Evolutionary conservation across 129 eudicot species (phyloP).

Genomic region (Oenanthe sinensis): DNA sequence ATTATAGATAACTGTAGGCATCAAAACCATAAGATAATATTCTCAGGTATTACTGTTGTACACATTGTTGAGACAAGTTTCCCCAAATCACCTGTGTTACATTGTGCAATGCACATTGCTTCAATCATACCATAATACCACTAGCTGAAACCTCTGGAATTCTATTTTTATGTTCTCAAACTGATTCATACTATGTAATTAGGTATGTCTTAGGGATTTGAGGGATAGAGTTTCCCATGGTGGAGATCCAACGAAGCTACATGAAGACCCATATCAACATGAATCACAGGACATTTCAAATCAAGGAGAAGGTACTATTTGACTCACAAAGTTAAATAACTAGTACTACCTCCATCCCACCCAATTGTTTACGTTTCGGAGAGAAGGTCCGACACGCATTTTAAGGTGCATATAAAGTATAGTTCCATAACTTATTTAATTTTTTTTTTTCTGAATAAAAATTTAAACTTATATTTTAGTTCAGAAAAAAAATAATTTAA

Average conservation of each 20-base stretch:
- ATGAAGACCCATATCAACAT: conserved; percentile 32
- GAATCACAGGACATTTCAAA: conserved; percentile 19
- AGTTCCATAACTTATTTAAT: too few relatives aligned
- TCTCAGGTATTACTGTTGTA: neutral
- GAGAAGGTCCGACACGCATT: too few relatives aligned
- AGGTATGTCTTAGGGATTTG: conserved; percentile 54
- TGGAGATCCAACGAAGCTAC: conserved; percentile 75
- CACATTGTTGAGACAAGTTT: neutral
- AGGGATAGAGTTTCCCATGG: conserved; percentile 69
- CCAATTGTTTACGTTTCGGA: too few relatives aligned
- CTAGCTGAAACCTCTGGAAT: neutral
- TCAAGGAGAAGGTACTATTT: conserved; percentile 50
- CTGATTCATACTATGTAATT: conserved; percentile 15
- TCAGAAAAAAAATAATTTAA: too few relatives aligned
- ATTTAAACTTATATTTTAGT: too few relatives aligned
- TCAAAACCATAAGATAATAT: neutral
- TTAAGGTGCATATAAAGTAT: too few relatives aligned
- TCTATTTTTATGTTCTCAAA: neutral
- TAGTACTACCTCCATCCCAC: too few relatives aligned
- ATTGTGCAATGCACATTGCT: neutral
- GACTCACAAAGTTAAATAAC: neutral
- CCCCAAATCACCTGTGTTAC: neutral
- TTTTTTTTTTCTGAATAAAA: too few relatives aligned
- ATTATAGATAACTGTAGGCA: neutral
- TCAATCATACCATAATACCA: neutral